Conservation (phyloP, 2,329 filamentous ascomycete species). For the Eutypella sp. region DNA sequence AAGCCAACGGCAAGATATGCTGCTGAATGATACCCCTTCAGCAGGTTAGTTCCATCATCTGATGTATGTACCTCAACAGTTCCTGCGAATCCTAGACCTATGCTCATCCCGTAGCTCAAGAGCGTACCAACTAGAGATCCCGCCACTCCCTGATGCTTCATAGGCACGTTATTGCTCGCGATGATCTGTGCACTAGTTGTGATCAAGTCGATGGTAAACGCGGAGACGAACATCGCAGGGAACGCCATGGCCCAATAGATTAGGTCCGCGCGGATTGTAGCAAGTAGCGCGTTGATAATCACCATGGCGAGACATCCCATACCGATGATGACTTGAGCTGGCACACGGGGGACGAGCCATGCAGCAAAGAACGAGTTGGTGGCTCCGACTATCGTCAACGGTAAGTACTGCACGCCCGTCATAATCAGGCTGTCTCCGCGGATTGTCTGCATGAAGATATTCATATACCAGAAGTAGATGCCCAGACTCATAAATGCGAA, state of each 20-base stretch:
- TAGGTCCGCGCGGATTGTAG: slow-evolving; percentile 28
- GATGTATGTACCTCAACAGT: not conserved
- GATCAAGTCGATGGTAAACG: slow-evolving; percentile 18
- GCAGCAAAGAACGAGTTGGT: slow-evolving; percentile 21
- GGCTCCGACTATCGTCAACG: not conserved
- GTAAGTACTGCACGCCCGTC: no score
- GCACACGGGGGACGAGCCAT: slow-evolving; percentile 29
- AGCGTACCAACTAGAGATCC: not conserved
- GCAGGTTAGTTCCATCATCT: not conserved
- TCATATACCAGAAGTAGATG: not conserved
- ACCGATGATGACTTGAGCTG: slow-evolving; percentile 31
- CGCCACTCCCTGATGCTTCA: not conserved
- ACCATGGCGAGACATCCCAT: slow-evolving; percentile 25
- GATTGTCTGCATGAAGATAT: not conserved
- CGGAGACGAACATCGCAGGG: slow-evolving; percentile 28
- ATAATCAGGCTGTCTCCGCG: slow-evolving; percentile 2
- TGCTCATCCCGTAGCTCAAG: not conserved
- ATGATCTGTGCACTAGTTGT: slow-evolving; percentile 1
- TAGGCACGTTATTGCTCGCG: not conserved
- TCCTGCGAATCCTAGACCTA: not conserved
- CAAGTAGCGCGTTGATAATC: slow-evolving; percentile 24
- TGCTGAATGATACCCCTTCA: not conserved
- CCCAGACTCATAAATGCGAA: not conserved
- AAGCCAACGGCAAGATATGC: not conserved
- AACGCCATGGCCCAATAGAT: slow-evolving; percentile 31